Conservation (phyloP, 805 yeast species). For the Candida easanensis region DNA sequence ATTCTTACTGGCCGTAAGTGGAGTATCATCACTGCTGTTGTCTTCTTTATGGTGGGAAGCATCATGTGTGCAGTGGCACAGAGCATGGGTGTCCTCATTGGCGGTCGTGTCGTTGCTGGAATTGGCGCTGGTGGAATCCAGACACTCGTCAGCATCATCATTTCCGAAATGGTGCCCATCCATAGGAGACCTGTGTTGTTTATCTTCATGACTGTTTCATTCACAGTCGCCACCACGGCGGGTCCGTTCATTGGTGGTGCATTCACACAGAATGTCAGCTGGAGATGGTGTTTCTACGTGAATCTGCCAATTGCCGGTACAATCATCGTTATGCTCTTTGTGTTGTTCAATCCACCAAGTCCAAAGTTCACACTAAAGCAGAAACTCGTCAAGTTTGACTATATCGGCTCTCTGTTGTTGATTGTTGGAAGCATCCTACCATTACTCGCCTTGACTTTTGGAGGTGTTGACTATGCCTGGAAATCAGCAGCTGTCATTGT, state of each 20-base stretch:
- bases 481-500: constrained; percentile 46
- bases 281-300: constrained; percentile 74
- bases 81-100: constrained; percentile 59
- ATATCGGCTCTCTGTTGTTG: constrained; percentile 43
- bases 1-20: constrained; percentile 56
- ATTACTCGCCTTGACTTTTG: constrained; percentile 50
- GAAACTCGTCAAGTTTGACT: constrained; percentile 46
- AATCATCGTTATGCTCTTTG: constrained; percentile 35
- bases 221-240: constrained; percentile 48
- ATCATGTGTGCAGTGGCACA: constrained; percentile 52
- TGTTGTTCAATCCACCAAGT: constrained; percentile 38
- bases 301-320: constrained; percentile 57
- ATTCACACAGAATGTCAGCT: constrained; percentile 52
- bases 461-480: constrained; percentile 53
- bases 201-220: constrained; percentile 29
- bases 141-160: constrained; percentile 51
- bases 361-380: constrained; percentile 36
- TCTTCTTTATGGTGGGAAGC: constrained; percentile 59
- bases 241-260: constrained; percentile 73
- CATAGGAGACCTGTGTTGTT: constrained; percentile 21
- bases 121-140: constrained; percentile 69
- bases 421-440: constrained; percentile 42
- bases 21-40: constrained; percentile 44
- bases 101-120: constrained; percentile 70
- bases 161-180: constrained; percentile 46